Evolutionary conservation across 805 yeast genomes (phyloP).

Genomic region (Sugiyamaella smithiae): DNA sequence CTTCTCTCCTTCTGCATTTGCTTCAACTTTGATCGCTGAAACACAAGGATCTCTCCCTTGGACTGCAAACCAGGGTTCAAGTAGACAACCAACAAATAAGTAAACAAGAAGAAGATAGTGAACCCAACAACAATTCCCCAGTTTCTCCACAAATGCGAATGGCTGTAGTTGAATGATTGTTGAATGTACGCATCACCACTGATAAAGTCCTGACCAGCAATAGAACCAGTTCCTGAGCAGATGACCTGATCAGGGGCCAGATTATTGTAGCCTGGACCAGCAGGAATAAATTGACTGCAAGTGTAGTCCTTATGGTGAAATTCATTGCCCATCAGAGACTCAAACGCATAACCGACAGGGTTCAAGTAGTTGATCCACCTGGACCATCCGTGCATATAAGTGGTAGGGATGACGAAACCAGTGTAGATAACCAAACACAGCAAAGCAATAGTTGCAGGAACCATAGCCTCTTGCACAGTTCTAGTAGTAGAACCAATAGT

Average conservation of each 20-base stretch:
- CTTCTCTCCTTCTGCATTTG: conserved; percentile 17
- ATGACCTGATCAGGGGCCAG: conserved; percentile 37
- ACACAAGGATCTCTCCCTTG: conserved; percentile 63
- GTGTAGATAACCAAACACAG: conserved; percentile 43
- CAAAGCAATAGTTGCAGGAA: conserved; percentile 43
- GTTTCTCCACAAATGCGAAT: conserved; percentile 59
- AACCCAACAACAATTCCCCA: conserved; percentile 61
- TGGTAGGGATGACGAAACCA: conserved; percentile 48
- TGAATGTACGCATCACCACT: conserved; percentile 51
- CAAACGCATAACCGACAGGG: conserved; percentile 47
- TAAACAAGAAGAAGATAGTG: conserved; percentile 49
- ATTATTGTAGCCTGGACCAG: conserved; percentile 38
- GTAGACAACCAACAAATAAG: conserved; percentile 57
- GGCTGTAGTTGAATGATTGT: conserved; percentile 43
- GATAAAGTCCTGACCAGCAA: conserved; percentile 49
- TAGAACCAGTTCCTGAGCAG: conserved; percentile 58
- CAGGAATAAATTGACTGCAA: conserved; percentile 43
- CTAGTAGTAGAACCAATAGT: conserved; percentile 39
- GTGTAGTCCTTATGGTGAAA: conserved; percentile 40
- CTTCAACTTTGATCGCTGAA: conserved; percentile 31
- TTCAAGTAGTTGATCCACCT: conserved; percentile 49
- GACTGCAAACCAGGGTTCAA: conserved; percentile 33
- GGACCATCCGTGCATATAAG: conserved; percentile 49
- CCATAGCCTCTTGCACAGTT: conserved; percentile 42
- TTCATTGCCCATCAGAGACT: conserved; percentile 46